Base-by-base conservation (phyloP, 257 asterid genomes). In the Mentha longifolia region DNA sequence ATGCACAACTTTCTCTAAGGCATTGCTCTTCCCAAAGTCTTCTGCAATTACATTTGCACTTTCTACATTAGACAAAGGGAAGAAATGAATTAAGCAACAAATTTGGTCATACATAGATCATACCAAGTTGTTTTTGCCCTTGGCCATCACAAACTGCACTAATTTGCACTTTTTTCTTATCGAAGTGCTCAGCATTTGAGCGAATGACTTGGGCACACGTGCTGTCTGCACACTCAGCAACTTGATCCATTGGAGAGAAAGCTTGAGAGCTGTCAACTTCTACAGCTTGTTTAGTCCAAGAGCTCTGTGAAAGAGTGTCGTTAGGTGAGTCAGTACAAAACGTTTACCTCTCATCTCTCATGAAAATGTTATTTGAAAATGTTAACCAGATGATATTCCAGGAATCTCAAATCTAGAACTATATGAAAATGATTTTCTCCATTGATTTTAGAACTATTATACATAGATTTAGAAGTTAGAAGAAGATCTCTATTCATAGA, bases 201-300 rank as follows among this genome's bases (percentile, higher is more conserved):
- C 78, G 85, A 70, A 71, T 79, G 78, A 82, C 93, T 82, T 82
- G 95, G 35, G 93, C 95, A 64, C 85, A 83, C 9, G 84, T 82
- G 76, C 92, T 85, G 61, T 82, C 93, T 61, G 79, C 86, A 64
- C 78, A 66, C 78, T 84, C 91, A 63, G 82, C 82, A 46, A 72
- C 81, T 71, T 81, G 88, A 78, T 84, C 76, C 71, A 68, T 49
- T 72, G 89, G 89, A 72, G 88, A 82, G 56, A 71, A 64, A 77
- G 80, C 80, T 83, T 74, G 84, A 74, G 89, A 78, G 87, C 87
- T 78, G 54, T 84, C 90, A 77, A 78, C 82, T 76, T 86, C 91
- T 65, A 77, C 84, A 73, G 85, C 95, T 73, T 86, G 90, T 74
- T 90, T 88, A 46, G 91, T 87, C 97, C 96, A 90, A 50, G 93